These are phyloP conservation scores for Lotmaria passim DNA, from an alignment of 208 protist genomes.

Conservation along the genomic window DNA sequence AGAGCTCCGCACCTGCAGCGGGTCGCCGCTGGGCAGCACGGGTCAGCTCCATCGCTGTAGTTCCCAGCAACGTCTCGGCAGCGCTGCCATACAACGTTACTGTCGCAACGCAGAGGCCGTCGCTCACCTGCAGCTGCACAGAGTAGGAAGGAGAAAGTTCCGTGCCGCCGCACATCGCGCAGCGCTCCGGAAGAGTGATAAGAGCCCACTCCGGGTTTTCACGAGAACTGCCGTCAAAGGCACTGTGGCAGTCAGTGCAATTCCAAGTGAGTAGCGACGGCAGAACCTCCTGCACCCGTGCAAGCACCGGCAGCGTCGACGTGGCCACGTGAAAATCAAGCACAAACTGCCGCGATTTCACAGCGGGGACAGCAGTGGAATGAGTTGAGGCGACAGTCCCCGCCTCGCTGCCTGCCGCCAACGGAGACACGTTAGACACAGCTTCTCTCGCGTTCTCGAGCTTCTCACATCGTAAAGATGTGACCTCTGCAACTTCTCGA, in stretches of 20 bases:
- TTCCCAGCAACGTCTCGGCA: constrained; percentile 46
- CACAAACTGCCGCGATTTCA: constrained; percentile 19
- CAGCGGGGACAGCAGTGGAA: not conserved
- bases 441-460: not conserved
- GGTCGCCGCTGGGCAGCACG: constrained; percentile 2
- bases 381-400: not conserved
- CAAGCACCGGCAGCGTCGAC: constrained; percentile 32
- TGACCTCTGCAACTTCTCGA: not conserved
- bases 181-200: constrained; percentile 21
- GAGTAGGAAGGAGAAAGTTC: constrained; percentile 29
- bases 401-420: not conserved
- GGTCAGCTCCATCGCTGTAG: constrained; percentile 14
- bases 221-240: not conserved
- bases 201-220: not conserved
- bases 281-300: constrained; percentile 21
- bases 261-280: constrained; percentile 17
- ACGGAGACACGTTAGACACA: not conserved
- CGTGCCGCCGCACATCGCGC: constrained; percentile 31
- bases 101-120: constrained; percentile 31
- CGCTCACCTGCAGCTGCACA: constrained; percentile 44
- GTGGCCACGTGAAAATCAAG: constrained; percentile 24
- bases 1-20: not conserved
- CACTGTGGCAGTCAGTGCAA: constrained; percentile 15
- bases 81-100: constrained; percentile 35
- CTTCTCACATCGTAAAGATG: no score